Conservation (phyloP, 2,329 filamentous ascomycete species). For the Clonostachys chloroleuca region DNA sequence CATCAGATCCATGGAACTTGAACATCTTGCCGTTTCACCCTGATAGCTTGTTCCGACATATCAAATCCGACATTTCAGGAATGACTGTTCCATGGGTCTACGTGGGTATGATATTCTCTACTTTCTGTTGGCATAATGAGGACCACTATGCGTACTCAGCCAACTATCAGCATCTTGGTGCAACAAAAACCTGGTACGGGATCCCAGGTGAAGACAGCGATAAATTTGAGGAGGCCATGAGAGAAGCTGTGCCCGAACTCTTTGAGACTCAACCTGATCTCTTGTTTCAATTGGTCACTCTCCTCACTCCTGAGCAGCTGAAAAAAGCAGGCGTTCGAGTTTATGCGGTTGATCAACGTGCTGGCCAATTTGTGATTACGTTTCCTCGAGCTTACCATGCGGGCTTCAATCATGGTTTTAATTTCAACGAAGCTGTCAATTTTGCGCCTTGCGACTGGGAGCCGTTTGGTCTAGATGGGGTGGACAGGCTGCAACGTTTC, state of each 20-base stretch:
- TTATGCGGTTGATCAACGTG: constrained; percentile 91
- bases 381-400: constrained; percentile 97
- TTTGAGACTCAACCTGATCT: constrained; percentile 97
- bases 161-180: constrained; percentile 97
- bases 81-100: constrained; percentile 99
- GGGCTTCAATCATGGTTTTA: constrained; percentile 98
- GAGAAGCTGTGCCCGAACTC: constrained; percentile 87
- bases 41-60: constrained; percentile 92
- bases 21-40: constrained; percentile 87
- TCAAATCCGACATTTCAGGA: constrained; percentile 96
- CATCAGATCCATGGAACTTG: constrained; percentile 91
- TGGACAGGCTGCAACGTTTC: constrained; percentile 82
- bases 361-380: constrained; percentile 93
- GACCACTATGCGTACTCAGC: constrained; percentile 97
- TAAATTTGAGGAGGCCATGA: constrained; percentile 94
- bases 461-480: constrained; percentile 80
- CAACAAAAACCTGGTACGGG: constrained; percentile 98
- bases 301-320: constrained; percentile 88
- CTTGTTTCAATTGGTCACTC: constrained; percentile 93
- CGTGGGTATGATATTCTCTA: constrained; percentile 99
- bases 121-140: constrained; percentile 99
- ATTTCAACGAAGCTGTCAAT: constrained; percentile 98
- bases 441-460: constrained; percentile 97
- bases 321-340: constrained; percentile 90
- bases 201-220: constrained; percentile 91